phyloP scores from a whole-genome alignment of 148 eudicot genomes.

The Fagopyrum tataricum region DNA sequence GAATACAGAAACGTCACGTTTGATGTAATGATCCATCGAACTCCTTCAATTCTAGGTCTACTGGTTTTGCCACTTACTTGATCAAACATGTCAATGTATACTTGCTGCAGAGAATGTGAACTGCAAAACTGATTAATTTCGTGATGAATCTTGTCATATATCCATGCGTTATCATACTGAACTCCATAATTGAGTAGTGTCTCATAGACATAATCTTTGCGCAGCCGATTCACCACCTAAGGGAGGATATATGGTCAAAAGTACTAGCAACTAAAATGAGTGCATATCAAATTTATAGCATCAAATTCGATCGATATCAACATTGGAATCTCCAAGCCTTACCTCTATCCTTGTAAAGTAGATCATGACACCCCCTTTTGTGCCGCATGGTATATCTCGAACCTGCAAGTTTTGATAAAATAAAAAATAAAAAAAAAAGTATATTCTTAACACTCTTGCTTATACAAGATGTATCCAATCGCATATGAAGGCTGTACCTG shows the following conservation, averaged over 20 bases:
- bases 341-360: conserved; percentile 88
- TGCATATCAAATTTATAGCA: background rate
- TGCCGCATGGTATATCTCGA: conserved; percentile 93
- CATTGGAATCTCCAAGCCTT: conserved; percentile 8
- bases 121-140: conserved; percentile 99
- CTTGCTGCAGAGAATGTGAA: conserved; percentile 15
- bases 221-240: background rate
- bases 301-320: background rate
- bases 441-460: background rate
- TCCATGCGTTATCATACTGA: conserved; percentile 82
- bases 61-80: background rate
- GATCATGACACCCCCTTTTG: conserved; percentile 98
- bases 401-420: conserved; percentile 44
- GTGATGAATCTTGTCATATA: conserved; percentile 96
- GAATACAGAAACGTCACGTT: background rate
- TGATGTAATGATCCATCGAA: background rate
- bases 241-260: background rate
- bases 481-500: conserved; percentile 32
- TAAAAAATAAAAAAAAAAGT: no score
- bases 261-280: background rate
- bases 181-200: conserved; percentile 23
- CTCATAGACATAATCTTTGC: background rate
- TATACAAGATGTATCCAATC: background rate
- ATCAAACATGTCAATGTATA: background rate
- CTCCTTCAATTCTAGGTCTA: background rate